Base-by-base conservation (phyloP, 768 basidiomycete species). In the Leccinum rimulosum region DNA sequence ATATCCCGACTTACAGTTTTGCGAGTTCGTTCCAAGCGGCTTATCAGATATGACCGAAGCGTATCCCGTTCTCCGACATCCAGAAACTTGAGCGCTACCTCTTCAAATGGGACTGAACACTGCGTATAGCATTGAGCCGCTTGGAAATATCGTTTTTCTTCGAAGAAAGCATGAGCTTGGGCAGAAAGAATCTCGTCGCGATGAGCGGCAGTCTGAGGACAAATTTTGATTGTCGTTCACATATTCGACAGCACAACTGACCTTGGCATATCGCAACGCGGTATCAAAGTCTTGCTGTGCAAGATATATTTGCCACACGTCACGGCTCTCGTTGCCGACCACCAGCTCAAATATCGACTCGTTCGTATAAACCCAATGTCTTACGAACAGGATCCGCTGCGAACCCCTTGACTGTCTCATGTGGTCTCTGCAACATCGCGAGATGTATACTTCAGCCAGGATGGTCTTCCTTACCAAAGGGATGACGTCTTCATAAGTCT, bases 41-140 rank as follows among this genome's bases (percentile, higher is more conserved):
- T 89, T 30, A 91, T 87, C 6, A 99, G 78, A 72, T 97, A 99
- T 36, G 91, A 89, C 53, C 97, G 79, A 62, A 98, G 77, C 1
- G 95, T 87, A 73, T 99, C 97, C 40, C 91, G 83, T 74, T 98
- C 95, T 7, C 86, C 88, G 15, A 80, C 88, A 70, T 98, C 96
- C 54, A 96, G 73, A 70, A 98, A 97, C 63, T 89, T 88, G 25
- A 99, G 80, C 0, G 89, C 81, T 38, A 98, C 95, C 66, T 94
- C 93, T 70, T 99, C 97, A 69, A 98, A 98, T 1, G 85, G 75
- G 10, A 85, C 83, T 5, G 91, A 93, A 56, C 89, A 93, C 68
- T 93, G 91, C 2, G 97, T 91, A 68, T 94, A 98, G 35, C 84
- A 87, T 65, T 94, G 92, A 3, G 97, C 95, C 1, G 97, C 91